Evolutionary conservation across 2,329 filamentous ascomycete genomes (phyloP), one percentile per base, ranked within the genome.

Genomic region (Amauroascus verrucosus): DNA sequence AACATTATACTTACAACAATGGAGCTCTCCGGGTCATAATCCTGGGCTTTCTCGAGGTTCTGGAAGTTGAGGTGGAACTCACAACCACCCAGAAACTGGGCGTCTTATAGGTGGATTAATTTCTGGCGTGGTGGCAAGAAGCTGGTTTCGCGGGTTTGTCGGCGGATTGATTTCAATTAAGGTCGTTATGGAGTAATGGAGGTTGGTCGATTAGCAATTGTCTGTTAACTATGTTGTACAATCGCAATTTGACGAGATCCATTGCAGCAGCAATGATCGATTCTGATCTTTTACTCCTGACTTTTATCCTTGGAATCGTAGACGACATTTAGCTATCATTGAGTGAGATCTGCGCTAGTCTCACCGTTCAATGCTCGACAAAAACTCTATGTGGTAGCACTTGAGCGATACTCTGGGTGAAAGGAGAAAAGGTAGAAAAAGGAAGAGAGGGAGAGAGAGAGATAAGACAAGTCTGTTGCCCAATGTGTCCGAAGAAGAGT

Each of bases 51-150:
- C n/a, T n/a, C 18, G 28, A 28, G n/a, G 16, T 37, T 48, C 45
- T 48, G 45, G 45, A 47, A 47, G 28, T 18, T 20, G 22, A 32
- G n/a, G 35, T 47, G 30, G 26, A 32, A 47, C 8, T 18, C 20
- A 26, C 5, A 18, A 7, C n/a, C n/a, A n/a, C 1, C 14, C n/a
- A 14, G 9, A 35, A 18, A 6, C 11, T 3, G 9, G 4, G 16
- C 26, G 9, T 47, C 28, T 47, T n/a, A 47, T 47, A 47, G 44
- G 44, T 22, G 44, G 26, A n/a, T 33, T 33, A 30, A 46, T 38
- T n/a, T 38, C 14, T 16, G 33, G 35, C 35, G n/a, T 35, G 45
- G 45, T 37, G 30, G 30, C 45, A 48, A 48, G 9, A 18, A 3
- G 35, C 18, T 44, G 18, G 22, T 38, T 38, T 38, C 33, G 26